Conservation (phyloP, 768 basidiomycete genomes). For the Candolleomyces aberdarensis region DNA sequence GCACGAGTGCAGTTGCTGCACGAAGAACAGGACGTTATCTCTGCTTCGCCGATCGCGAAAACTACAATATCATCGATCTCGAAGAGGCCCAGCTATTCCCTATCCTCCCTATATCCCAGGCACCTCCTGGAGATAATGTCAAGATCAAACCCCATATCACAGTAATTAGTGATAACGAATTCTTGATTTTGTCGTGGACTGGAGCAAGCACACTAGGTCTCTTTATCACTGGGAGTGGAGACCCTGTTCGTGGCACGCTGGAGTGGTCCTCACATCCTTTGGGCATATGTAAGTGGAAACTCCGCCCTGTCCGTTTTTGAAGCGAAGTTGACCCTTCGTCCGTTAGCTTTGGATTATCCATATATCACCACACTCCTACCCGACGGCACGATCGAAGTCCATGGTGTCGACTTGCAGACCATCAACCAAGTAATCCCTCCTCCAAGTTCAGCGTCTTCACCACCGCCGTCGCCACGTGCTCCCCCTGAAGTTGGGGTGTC, state of each 20-base stretch:
- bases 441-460: conserved; percentile 17
- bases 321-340: not conserved
- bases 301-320: conserved; percentile 1
- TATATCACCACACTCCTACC: conserved; percentile 76
- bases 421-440: conserved; percentile 63
- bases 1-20: conserved; percentile 33
- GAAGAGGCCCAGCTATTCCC: conserved; percentile 65
- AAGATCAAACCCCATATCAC: conserved; percentile 68
- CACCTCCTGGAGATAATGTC: conserved; percentile 34
- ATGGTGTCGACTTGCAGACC: conserved; percentile 70
- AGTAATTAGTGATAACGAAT: conserved; percentile 74
- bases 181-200: conserved; percentile 83
- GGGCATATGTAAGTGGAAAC: conserved; percentile 58
- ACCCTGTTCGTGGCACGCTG: conserved; percentile 86
- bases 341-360: conserved; percentile 74
- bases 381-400: conserved; percentile 77
- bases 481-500: conserved; percentile 15
- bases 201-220: conserved; percentile 79
- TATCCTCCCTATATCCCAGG: conserved; percentile 79
- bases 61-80: conserved; percentile 80
- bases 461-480: conserved; percentile 13
- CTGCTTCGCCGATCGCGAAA: conserved; percentile 69
- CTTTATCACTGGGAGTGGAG: conserved; percentile 81
- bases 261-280: conserved; percentile 82
- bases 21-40: conserved; percentile 60